A percentile compares a stretch with the other conserved stretches of the same genome.
These are phyloP conservation scores for Sesbania bispinosa DNA, from an alignment of 306 rosid species.

Conservation along the genomic window DNA sequence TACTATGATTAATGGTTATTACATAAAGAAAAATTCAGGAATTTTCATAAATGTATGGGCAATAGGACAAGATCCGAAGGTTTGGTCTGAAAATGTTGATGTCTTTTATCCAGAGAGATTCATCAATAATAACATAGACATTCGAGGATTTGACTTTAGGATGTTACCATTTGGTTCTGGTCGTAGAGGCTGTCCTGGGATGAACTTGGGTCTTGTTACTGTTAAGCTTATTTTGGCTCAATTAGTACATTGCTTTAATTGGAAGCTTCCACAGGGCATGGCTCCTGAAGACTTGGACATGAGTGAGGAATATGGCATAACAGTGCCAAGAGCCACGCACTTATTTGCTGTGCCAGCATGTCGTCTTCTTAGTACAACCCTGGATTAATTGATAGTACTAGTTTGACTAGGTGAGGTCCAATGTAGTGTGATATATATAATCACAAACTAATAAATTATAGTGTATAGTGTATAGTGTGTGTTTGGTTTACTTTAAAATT, in stretches of 20 bases:
- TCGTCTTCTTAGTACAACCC: neutral
- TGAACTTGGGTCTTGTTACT: conserved; percentile 7
- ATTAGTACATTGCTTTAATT: conserved; percentile 35
- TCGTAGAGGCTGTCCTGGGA: conserved; percentile 30
- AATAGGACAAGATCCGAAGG: conserved; percentile 25
- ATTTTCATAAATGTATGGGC: conserved; percentile 28
- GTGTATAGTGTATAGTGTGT: no score
- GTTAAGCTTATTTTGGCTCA: conserved; percentile 28
- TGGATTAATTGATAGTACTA: no score
- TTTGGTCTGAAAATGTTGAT: conserved; percentile 31
- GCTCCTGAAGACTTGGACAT: conserved; percentile 7
- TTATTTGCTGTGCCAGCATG: conserved; percentile 29
- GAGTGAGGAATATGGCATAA: conserved; percentile 23
- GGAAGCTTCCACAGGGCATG: conserved; percentile 29
- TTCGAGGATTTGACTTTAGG: conserved; percentile 21
- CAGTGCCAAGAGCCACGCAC: conserved; percentile 22
- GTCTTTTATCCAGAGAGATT: conserved; percentile 35
- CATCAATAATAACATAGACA: neutral
- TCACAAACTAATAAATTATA: no score
- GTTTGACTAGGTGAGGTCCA: no score
- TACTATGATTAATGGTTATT: conserved; percentile 20
- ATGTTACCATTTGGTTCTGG: conserved; percentile 38
- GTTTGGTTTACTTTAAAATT: no score
- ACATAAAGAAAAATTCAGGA: conserved; percentile 23
- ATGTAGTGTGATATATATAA: no score